A percentile compares a stretch with the other conserved stretches of the same genome.
Evolutionary conservation across 345 rosid species (phyloP).

Genomic region (Camelina hispida): DNA sequence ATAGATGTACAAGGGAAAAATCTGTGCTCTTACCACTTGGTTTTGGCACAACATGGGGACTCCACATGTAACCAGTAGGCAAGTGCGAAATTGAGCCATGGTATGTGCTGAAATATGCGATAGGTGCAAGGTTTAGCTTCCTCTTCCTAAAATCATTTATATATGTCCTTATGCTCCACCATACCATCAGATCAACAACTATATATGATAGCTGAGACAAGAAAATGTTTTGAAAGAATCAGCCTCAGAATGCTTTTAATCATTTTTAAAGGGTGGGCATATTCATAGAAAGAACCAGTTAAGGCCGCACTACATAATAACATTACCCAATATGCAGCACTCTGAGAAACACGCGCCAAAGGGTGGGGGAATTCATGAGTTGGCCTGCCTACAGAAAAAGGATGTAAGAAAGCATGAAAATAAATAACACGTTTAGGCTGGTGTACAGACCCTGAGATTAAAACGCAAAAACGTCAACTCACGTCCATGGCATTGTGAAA

Average conservation of each 20-base stretch:
- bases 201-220: conserved; percentile 81
- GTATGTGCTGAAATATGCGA: conserved; percentile 95
- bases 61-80: conserved; percentile 99
- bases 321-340: conserved; percentile 97
- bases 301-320: conserved; percentile 19
- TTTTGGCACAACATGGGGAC: conserved; percentile 95
- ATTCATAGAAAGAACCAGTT: neutral
- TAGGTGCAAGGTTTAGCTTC: conserved; percentile 83
- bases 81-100: conserved; percentile 93
- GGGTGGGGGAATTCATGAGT: conserved; percentile 98
- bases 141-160: conserved; percentile 92
- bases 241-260: conserved; percentile 8
- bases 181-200: conserved; percentile 89
- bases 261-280: neutral
- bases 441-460: neutral
- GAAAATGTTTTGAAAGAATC: conserved; percentile 6
- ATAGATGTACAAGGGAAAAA: neutral
- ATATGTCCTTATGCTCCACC: conserved; percentile 97
- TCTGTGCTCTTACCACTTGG: conserved; percentile 68
- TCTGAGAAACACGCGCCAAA: conserved; percentile 92
- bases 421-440: neutral
- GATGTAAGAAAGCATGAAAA: conserved; percentile 55
- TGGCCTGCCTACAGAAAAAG: conserved; percentile 87
- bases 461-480: conserved; percentile 50
- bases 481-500: conserved; percentile 99